phyloP scores from a whole-genome alignment of 2,329 filamentous ascomycete genomes.

The Ophiostoma triangulosporum region DNA sequence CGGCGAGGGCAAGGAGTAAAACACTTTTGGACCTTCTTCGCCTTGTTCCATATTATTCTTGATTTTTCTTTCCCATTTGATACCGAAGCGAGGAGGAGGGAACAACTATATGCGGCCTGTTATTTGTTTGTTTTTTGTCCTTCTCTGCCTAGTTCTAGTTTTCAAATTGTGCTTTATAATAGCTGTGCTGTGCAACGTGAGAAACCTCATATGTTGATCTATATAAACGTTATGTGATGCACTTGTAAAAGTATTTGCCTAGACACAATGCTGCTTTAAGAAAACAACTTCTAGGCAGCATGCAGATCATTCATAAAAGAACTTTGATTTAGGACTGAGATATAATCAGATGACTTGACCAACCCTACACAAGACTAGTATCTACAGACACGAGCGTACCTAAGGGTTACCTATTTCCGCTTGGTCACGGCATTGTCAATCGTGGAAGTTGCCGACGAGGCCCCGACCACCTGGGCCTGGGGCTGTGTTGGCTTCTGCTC shows the following conservation, averaged over 20 bases:
- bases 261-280: too few relatives aligned
- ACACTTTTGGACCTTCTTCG: neutral
- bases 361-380: too few relatives aligned
- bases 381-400: too few relatives aligned
- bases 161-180: neutral
- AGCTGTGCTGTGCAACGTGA: neutral
- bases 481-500: neutral
- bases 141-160: neutral
- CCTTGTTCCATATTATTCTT: neutral
- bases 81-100: slow-evolving; percentile 9
- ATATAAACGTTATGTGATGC: neutral
- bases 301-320: too few relatives aligned
- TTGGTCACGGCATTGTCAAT: neutral
- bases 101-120: slow-evolving; percentile 7
- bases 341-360: too few relatives aligned
- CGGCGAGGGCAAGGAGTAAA: slow-evolving; percentile 1
- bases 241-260: too few relatives aligned
- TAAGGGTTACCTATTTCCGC: neutral
- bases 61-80: slow-evolving; percentile 4
- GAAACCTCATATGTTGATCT: neutral
- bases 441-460: neutral
- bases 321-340: too few relatives aligned
- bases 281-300: too few relatives aligned
- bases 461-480: neutral
- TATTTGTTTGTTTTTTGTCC: slow-evolving; percentile 1